Conservation (phyloP, 129 eudicot species). For the Saposhnikovia divaricata region DNA sequence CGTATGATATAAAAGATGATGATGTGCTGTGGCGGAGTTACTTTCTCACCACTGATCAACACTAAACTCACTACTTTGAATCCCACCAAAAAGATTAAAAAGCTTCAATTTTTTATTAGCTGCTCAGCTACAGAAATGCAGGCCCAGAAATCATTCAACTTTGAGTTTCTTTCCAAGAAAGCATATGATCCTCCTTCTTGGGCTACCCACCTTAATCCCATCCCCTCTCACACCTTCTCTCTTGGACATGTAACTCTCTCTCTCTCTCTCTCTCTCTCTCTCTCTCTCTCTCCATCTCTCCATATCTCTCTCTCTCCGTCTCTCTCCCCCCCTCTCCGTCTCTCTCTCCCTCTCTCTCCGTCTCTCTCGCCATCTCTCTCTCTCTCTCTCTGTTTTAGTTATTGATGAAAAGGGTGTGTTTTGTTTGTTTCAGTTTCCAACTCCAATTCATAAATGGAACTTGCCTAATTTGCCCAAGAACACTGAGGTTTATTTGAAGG, state of each 20-base stretch:
- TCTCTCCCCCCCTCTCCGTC: neutral
- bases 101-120: neutral
- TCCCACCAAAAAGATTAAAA: neutral
- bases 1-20: neutral
- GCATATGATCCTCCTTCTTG: conserved; percentile 1
- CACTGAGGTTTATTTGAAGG: conserved; percentile 87
- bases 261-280: neutral
- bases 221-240: conserved; percentile 11
- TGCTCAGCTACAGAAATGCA: conserved; percentile 2
- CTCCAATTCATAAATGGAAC: conserved; percentile 93
- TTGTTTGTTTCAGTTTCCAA: conserved; percentile 50
- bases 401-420: neutral
- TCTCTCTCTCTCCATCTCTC: neutral
- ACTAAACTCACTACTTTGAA: neutral
- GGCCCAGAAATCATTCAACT: neutral
- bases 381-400: neutral
- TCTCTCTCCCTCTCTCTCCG: neutral
- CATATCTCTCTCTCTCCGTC: neutral
- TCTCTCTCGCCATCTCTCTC: neutral
- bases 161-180: conserved; percentile 5
- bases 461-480: conserved; percentile 83
- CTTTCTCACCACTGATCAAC: neutral
- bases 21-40: neutral
- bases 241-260: conserved; percentile 3
- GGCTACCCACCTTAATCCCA: conserved; percentile 3